Base-by-base conservation (phyloP, 2,329 filamentous ascomycete species). In the Aspergillus sp. region DNA sequence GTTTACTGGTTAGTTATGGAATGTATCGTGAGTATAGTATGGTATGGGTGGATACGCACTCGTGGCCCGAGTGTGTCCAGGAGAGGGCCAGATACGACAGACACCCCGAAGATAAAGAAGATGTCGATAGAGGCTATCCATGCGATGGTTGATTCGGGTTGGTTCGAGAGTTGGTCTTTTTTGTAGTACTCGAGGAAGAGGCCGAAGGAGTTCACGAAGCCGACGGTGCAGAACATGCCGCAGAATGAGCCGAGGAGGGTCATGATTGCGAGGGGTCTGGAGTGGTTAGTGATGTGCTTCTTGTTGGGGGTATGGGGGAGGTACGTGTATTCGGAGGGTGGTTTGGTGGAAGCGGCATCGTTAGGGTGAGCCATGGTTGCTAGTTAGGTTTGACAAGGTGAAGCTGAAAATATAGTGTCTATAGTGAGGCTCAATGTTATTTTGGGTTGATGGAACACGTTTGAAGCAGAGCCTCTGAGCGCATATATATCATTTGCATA, bases 101-200 rank as follows among this genome's bases (percentile, higher is more conserved):
- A 65, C 1, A 61, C 64, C 8, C 60, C 60, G n/a, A 72, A 69
- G 5, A 69, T 57, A 6, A 72, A 58, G 49, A 65, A 71, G 7
- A 61, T 57, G 55, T 81, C 71, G 5, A 80, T 59, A 0, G 79
- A 80, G 1, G 78, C 69, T 13, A 82, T 82, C 80, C 80, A 83
- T 5, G 80, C 69, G 19, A 83, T 74, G 6, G 72, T 76, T 6
- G 74, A 76, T 0, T 78, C 62, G 1, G 75, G 73, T 49, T 79
- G 73, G 2, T 74, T 59, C 5, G 53, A 65, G 1, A 83, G 73
- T 49, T 80, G 77, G 53, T 81, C 70, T 1, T 64, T 69, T 32
- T 77, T 68, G 63, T 83, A 83, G 68, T 82, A 83, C 25, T 73
- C 73, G 54, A 82, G 77, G 58, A 81, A 82, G 5, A 81, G 73